phyloP scores from a whole-genome alignment of 768 basidiomycete species.

The Coprinopsis strossmayeri region DNA sequence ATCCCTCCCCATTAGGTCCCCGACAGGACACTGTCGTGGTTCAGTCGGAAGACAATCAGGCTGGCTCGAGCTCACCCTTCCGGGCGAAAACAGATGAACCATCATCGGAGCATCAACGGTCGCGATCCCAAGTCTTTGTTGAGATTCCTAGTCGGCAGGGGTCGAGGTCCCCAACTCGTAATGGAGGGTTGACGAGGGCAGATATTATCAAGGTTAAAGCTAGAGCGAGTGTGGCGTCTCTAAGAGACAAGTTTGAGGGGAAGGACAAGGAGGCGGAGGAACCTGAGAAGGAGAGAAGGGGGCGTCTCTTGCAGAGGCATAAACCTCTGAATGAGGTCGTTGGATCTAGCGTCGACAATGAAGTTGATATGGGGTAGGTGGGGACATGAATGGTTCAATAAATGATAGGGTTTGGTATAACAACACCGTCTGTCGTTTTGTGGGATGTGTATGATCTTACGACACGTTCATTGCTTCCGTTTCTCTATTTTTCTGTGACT shows the following conservation, averaged over 20 bases:
- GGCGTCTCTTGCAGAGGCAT: constrained; percentile 1
- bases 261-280: neutral
- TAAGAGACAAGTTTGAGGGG: constrained; percentile 8
- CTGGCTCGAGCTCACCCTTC: neutral
- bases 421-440: neutral
- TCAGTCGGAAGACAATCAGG: neutral
- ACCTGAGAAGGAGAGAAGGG: neutral
- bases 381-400: neutral
- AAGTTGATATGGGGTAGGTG: constrained; percentile 4
- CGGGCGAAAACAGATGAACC: no score
- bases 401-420: neutral
- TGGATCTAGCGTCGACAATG: constrained; percentile 9
- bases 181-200: neutral
- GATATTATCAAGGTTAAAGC: neutral
- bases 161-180: neutral
- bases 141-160: neutral
- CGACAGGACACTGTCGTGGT: neutral
- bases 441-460: neutral
- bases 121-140: neutral
- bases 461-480: neutral
- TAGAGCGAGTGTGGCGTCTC: constrained; percentile 1
- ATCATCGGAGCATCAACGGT: neutral
- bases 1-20: neutral
- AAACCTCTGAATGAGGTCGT: constrained; percentile 11
- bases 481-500: no score